Evolutionary conservation across 2,329 filamentous ascomycete genomes (phyloP), one percentile per base, ranked within the genome.

Genomic region (Phaeosphaeria sp.): DNA sequence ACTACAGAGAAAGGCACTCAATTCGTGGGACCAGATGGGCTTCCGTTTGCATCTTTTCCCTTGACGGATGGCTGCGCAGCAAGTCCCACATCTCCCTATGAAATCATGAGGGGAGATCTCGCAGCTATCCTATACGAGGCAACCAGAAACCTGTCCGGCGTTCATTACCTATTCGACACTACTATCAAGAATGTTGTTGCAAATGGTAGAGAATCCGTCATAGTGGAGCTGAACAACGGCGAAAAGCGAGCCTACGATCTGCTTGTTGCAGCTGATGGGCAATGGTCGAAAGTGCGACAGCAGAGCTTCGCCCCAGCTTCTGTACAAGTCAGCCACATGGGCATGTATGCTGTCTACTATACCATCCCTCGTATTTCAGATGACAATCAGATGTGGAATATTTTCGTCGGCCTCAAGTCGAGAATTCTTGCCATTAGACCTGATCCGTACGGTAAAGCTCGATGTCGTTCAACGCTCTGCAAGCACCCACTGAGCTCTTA

Each of bases 261-360:
- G 0, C 60, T 87, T 0, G 79, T 87, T 43, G 84, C 82, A 6
- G 84, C 85, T 2, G 85, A 88, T 56, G 86, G 86, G 0, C 79
- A 83, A 48, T 77, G 80, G 25, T 87, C 84, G 0, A 79, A 77
- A 27, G 81, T 81, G 44, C 50, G 72, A 51, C 68, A 59, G 39
- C 58, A 66, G 52, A 67, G 67, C 55, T 68, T 75, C 23, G 64
- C 55, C 17, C 9, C 62, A 2, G 64, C 67, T 18, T 30, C 46
- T 66, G 72, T 60, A 46, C 64, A 21, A 41, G 52, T 61, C 2
- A 22, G 59, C 6, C 49, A 63, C 36, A 65, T 60, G 30, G 66
- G 65, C 2, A 62, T 69, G 44, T 75, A 75, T 56, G 63, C 68
- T 0, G 77, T 67, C 1, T 81, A 79, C 60, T 81, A 72, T 49